Conservation (phyloP, 352 stramenopile species). For the Phytopythium oedochilum region DNA sequence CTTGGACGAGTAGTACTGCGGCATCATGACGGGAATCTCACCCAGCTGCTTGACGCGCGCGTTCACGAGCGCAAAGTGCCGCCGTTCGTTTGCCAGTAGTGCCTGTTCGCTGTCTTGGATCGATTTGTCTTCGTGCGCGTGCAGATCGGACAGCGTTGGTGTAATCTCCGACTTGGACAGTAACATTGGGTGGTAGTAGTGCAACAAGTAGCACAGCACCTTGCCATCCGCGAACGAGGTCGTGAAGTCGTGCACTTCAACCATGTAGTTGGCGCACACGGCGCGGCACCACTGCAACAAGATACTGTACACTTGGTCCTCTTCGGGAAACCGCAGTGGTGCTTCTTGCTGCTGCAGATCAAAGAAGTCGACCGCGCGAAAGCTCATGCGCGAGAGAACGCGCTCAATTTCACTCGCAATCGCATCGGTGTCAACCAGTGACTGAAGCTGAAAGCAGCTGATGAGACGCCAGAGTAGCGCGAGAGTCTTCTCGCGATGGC, state of each 20-base stretch:
- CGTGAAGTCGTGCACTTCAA: conserved; percentile 88
- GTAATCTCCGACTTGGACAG: conserved; percentile 64
- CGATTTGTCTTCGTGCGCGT: conserved; percentile 6
- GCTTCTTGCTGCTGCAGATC: conserved; percentile 28
- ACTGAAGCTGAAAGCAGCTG: conserved; percentile 86
- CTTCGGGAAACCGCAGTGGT: conserved; percentile 28
- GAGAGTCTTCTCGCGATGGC: conserved; percentile 93
- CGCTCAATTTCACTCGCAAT: conserved; percentile 79
- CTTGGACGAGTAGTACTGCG: conserved; percentile 82
- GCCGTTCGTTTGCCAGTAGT: conserved; percentile 63
- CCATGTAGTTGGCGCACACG: conserved; percentile 89
- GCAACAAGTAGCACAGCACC: conserved; percentile 91
- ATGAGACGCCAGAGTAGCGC: conserved; percentile 94
- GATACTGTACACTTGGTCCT: conserved; percentile 60
- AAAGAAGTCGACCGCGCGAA: conserved; percentile 58
- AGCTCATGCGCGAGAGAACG: conserved; percentile 68
- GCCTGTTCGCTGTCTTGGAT: conserved; percentile 10
- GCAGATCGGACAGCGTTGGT: conserved; percentile 33
- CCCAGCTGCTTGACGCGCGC: conserved; percentile 88
- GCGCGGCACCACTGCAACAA: conserved; percentile 91
- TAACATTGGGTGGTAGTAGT: conserved; percentile 95
- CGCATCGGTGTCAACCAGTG: conserved; percentile 70
- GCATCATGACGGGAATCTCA: conserved; percentile 89
- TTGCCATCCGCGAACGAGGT: conserved; percentile 92
- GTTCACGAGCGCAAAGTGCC: conserved; percentile 88